phyloP scores from a whole-genome alignment of 441 rosid genomes.

The Isatis lusitanica region DNA sequence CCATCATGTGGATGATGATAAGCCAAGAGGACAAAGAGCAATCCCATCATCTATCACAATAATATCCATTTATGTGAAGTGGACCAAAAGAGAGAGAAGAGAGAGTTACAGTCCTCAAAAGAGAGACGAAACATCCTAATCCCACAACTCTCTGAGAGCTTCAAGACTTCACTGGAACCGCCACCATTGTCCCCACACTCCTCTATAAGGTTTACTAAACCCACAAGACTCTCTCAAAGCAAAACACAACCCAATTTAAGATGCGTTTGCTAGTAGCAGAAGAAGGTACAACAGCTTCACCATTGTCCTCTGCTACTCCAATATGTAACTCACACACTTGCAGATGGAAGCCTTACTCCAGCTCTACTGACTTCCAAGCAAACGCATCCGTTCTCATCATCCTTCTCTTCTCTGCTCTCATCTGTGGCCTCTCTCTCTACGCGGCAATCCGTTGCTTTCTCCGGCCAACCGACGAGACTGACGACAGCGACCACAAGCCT shows the following conservation, averaged over 20 bases:
- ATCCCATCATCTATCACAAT: constrained; percentile 26
- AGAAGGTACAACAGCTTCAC: constrained; percentile 20
- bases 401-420: constrained; percentile 59
- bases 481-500: constrained; percentile 43
- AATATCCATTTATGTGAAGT: constrained; percentile 36
- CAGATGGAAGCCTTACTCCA: constrained; percentile 41
- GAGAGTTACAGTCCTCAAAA: constrained; percentile 28
- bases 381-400: constrained; percentile 52
- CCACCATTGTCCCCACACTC: constrained; percentile 22
- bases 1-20: constrained; percentile 39
- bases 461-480: constrained; percentile 24
- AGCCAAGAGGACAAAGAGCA: constrained; percentile 32
- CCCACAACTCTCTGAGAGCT: constrained; percentile 29
- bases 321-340: constrained; percentile 51
- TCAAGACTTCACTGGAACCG: constrained; percentile 37
- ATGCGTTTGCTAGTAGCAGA: constrained; percentile 30
- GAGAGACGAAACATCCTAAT: constrained; percentile 33
- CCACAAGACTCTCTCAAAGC: constrained; percentile 21
- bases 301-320: constrained; percentile 39
- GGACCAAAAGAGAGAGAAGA: constrained; percentile 39
- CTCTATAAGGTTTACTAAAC: constrained; percentile 24
- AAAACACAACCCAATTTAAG: not conserved
- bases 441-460: constrained; percentile 66
- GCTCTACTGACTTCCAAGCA: constrained; percentile 54
- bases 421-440: constrained; percentile 62